These are phyloP conservation scores for Rhytidiadelphus loreus DNA, from an alignment of 225 moss, liverwort and hornwort genomes.

Conservation along the genomic window DNA sequence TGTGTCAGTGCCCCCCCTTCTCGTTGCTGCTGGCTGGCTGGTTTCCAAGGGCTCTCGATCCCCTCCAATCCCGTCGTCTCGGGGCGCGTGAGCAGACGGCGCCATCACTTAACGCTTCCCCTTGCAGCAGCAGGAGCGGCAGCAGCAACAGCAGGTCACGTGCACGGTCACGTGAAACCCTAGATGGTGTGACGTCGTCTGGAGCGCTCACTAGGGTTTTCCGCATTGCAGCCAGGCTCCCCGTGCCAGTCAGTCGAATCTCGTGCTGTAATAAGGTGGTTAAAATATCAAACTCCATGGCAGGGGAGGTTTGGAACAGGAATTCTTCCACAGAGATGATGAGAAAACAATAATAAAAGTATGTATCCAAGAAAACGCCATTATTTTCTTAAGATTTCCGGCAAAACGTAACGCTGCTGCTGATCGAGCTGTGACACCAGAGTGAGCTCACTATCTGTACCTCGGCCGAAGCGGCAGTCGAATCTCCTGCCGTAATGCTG, in stretches of 20 bases:
- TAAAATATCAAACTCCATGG: not conserved
- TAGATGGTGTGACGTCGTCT: not conserved
- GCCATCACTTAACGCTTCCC: not conserved
- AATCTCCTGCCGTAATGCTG: not conserved
- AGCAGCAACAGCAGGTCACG: not conserved
- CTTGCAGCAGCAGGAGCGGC: not conserved
- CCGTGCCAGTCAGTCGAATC: not conserved
- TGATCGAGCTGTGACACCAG: not conserved
- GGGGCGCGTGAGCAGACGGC: not conserved
- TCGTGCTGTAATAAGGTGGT: not conserved
- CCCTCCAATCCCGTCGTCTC: not conserved
- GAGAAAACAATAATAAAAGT: not conserved
- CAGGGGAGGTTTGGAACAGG: not conserved
- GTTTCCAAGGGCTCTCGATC: not conserved
- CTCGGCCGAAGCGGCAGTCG: not conserved
- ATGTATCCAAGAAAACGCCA: not conserved
- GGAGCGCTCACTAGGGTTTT: not conserved
- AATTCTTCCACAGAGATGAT: too few species aligned
- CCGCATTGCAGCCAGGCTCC: not conserved
- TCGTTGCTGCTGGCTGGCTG: not conserved
- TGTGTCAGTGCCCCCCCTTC: not conserved
- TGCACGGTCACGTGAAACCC: conserved; percentile 7
- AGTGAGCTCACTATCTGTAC: not conserved
- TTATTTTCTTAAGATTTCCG: not conserved
- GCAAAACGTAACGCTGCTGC: not conserved